Conservation (phyloP, 768 basidiomycete genomes). For the Russula griseocarnosa region DNA sequence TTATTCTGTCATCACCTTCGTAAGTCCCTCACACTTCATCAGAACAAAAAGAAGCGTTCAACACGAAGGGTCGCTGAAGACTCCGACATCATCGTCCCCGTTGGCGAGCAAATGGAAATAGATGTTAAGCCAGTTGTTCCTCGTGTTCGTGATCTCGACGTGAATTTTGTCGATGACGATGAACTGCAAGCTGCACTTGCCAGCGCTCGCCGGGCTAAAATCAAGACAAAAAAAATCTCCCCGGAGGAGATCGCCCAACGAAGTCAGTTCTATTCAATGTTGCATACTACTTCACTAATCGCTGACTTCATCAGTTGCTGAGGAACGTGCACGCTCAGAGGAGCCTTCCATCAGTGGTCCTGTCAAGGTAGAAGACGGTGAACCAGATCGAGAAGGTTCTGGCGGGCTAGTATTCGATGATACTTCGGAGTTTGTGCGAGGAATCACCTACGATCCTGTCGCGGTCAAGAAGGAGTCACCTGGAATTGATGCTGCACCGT, state of each 20-base stretch:
- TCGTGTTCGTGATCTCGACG: slow-evolving; percentile 67
- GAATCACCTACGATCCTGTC: slow-evolving; percentile 64
- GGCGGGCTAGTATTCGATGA: slow-evolving; percentile 86
- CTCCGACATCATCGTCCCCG: slow-evolving; percentile 41
- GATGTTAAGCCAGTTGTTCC: slow-evolving; percentile 70
- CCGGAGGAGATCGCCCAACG: slow-evolving; percentile 79
- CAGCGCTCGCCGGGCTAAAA: slow-evolving; percentile 75
- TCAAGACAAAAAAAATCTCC: slow-evolving; percentile 69
- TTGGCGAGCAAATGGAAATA: slow-evolving; percentile 68
- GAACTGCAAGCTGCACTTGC: slow-evolving; percentile 93
- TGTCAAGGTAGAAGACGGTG: slow-evolving; percentile 50
- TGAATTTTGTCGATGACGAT: slow-evolving; percentile 96
- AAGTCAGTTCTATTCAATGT: slow-evolving; percentile 46
- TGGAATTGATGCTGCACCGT: slow-evolving; percentile 22
- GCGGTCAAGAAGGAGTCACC: slow-evolving; percentile 36
- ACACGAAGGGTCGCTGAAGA: slow-evolving; percentile 62
- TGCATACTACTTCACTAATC: slow-evolving; percentile 13
- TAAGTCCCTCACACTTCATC: slow-evolving; percentile 8
- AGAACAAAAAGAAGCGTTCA: slow-evolving; percentile 93
- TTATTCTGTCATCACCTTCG: neutral
- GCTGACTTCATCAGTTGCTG: slow-evolving; percentile 49
- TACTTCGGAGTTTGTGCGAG: slow-evolving; percentile 93
- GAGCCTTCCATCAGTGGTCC: slow-evolving; percentile 38
- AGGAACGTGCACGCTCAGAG: slow-evolving; percentile 55
- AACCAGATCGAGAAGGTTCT: slow-evolving; percentile 43